These are phyloP conservation scores for Phycomyces blakesleeanus DNA, from an alignment of 192 early-diverging fungal genomes.

Conservation along the genomic window DNA sequence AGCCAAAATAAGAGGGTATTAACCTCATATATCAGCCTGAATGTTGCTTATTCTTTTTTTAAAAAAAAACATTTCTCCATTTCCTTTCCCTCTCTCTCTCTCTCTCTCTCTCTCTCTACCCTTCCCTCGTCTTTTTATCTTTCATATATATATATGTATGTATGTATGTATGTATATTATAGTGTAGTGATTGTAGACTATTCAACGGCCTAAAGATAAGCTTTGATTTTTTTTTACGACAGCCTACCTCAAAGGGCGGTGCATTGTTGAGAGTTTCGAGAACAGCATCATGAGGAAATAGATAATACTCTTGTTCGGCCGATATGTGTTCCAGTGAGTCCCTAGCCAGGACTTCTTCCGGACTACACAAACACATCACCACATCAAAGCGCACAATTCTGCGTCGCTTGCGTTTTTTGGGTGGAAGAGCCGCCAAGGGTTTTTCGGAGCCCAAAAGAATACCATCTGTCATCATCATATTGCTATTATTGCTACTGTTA, in stretches of 20 bases:
- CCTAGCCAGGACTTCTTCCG: constrained; percentile 5
- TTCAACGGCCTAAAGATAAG: no score
- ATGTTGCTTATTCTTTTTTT: background rate
- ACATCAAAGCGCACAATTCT: constrained; percentile 18
- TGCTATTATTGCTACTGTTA: no score
- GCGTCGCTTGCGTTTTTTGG: constrained; percentile 16
- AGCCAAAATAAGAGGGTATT: background rate
- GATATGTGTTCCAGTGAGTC: constrained; percentile 3
- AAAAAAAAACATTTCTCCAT: no score
- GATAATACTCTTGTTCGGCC: constrained; percentile 18
- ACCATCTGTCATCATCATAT: no score
- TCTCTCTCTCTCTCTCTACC: no score
- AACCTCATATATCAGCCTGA: background rate
- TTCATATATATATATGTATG: no score
- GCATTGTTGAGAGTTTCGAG: constrained; percentile 33
- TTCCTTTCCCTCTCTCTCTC: no score
- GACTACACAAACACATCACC: constrained; percentile 11
- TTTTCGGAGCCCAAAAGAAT: constrained; percentile 2
- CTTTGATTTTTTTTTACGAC: background rate
- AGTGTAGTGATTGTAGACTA: no score
- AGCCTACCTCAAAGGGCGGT: constrained; percentile 23
- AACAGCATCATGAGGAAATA: constrained; percentile 52
- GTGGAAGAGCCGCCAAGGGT: constrained; percentile 7
- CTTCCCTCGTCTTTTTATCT: background rate
- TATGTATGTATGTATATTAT: no score